Percentiles rank a stretch among this genome's conserved stretches.
phyloP scores from a whole-genome alignment of 495 filamentous ascomycete species.

The Aspergillus avenaceus region DNA sequence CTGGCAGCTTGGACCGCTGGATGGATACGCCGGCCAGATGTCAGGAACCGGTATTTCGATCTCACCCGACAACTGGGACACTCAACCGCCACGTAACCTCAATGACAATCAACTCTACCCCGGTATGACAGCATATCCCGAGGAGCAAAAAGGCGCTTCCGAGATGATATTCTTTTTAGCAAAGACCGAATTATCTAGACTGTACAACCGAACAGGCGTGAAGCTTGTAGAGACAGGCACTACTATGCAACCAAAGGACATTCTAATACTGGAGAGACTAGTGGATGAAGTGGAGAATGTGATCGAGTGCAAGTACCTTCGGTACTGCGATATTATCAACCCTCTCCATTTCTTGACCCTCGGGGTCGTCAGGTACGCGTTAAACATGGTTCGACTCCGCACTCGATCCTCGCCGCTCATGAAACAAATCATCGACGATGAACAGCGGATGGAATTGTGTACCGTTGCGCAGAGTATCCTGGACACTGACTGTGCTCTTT shows the following conservation, averaged over 20 bases:
- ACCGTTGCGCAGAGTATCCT: slow-evolving; percentile 18
- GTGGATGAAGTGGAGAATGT: slow-evolving; percentile 24
- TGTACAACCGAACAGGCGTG: slow-evolving; percentile 5
- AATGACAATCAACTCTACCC: neutral
- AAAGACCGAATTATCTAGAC: slow-evolving; percentile 41
- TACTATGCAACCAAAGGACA: slow-evolving; percentile 13
- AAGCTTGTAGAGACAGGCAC: slow-evolving; percentile 2
- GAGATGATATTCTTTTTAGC: slow-evolving; percentile 79
- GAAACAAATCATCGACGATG: slow-evolving; percentile 6
- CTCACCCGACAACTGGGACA: neutral
- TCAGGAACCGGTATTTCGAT: neutral
- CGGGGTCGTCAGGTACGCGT: slow-evolving; percentile 37
- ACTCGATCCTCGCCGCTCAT: slow-evolving; percentile 6
- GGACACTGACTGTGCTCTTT: slow-evolving; percentile 10
- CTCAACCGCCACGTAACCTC: neutral
- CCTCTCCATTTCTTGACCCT: slow-evolving; percentile 62
- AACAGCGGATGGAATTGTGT: slow-evolving; percentile 8
- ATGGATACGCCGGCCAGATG: slow-evolving; percentile 21
- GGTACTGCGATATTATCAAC: slow-evolving; percentile 54
- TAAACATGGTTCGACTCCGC: slow-evolving; percentile 16
- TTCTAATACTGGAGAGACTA: slow-evolving; percentile 37
- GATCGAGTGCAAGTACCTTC: slow-evolving; percentile 42
- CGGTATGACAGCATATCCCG: too few species aligned
- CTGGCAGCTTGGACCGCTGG: slow-evolving; percentile 67
- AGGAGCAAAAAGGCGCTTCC: slow-evolving; percentile 56